Evolutionary conservation across 2,329 filamentous ascomycete genomes (phyloP).

Genomic region (Acrocalymma vagum): DNA sequence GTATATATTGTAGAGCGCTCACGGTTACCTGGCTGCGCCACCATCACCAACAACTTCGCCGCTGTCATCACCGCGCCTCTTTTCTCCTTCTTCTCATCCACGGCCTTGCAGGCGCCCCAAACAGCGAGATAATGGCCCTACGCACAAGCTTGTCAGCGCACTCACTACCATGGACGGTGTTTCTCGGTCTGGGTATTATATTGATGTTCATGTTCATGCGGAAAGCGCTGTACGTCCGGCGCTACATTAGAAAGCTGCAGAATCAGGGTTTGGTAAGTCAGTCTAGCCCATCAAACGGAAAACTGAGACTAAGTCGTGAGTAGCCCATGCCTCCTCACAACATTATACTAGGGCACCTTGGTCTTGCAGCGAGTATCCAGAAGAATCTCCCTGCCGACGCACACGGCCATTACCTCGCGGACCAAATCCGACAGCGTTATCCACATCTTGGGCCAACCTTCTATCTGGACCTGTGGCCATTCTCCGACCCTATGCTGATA

Average conservation of each 20-base stretch:
- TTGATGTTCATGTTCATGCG: background rate
- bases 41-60: no score
- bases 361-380: constrained; percentile 2
- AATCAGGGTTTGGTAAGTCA: constrained; percentile 5
- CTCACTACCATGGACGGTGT: background rate
- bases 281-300: background rate
- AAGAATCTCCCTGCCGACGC: constrained; percentile 7
- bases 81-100: no score
- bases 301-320: background rate
- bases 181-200: background rate
- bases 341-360: constrained; percentile 11
- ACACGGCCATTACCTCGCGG: constrained; percentile 12
- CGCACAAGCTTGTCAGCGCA: no score
- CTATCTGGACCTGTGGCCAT: constrained; percentile 14
- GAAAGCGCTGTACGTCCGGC: constrained; percentile 3
- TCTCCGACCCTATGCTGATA: constrained; percentile 11
- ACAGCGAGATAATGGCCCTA: no score
- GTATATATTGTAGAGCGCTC: no score
- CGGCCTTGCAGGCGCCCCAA: no score
- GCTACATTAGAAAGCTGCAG: background rate
- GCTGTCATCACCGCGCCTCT: no score
- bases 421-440: constrained; percentile 8
- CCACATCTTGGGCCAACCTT: constrained; percentile 12
- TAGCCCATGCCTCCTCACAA: constrained; percentile 17
- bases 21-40: no score